These are phyloP conservation scores for Phytophthora syringae DNA, from an alignment of 352 stramenopile genomes.

Conservation along the genomic window DNA sequence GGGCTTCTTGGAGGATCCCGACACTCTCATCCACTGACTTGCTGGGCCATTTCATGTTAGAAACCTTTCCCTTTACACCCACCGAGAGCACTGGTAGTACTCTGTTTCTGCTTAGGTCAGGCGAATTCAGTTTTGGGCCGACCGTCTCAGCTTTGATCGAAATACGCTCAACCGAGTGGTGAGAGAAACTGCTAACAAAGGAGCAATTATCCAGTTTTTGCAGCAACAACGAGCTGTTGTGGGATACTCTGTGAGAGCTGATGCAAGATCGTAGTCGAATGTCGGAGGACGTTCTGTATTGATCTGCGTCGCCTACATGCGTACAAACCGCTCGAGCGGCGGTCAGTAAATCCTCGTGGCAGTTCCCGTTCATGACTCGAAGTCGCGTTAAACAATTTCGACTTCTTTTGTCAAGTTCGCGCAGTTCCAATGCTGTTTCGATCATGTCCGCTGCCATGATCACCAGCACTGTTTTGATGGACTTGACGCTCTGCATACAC, in stretches of 20 bases:
- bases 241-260: not conserved
- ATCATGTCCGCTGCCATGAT: not conserved
- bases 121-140: not conserved
- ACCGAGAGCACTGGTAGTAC: not conserved
- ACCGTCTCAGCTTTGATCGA: not conserved
- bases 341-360: not conserved
- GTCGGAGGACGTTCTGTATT: not conserved
- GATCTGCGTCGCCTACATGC: not conserved
- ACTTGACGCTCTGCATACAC: not conserved
- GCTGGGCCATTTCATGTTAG: too few relatives aligned
- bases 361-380: not conserved
- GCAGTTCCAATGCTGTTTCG: not conserved
- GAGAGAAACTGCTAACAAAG: not conserved
- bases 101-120: not conserved
- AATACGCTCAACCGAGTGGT: too few relatives aligned
- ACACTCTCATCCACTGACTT: not conserved
- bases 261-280: slow-evolving; percentile 1
- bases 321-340: not conserved
- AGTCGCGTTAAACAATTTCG: not conserved
- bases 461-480: not conserved
- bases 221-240: not conserved
- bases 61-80: too few relatives aligned
- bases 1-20: not conserved
- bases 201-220: not conserved
- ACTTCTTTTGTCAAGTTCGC: not conserved